These are phyloP conservation scores for Paramecium primaurelia DNA, from an alignment of 73 alveolate genomes.

Conservation along the genomic window DNA sequence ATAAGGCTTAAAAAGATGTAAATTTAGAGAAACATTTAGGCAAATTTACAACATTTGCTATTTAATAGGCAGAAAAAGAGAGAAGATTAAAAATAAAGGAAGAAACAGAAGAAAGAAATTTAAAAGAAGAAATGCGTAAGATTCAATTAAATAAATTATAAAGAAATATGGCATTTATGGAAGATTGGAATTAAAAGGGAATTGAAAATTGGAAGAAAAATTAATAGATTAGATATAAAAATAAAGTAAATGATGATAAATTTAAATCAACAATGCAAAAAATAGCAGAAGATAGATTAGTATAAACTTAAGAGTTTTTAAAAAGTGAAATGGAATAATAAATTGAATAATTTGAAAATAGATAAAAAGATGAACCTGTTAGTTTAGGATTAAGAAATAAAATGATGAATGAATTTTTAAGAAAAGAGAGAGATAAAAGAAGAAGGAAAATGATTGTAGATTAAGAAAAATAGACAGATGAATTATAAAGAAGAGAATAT, in stretches of 20 bases:
- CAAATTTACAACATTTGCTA: conserved; percentile 85
- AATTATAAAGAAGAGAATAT: conserved; percentile 87
- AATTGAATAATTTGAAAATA: conserved; percentile 86
- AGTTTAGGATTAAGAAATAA: conserved; percentile 80
- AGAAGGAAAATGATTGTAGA: conserved; percentile 93
- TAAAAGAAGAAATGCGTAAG: conserved; percentile 86
- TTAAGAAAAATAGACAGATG: conserved; percentile 89
- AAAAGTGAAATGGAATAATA: conserved; percentile 78
- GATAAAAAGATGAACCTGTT: conserved; percentile 67
- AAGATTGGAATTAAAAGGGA: conserved; percentile 97
- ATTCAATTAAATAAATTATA: conserved; percentile 88
- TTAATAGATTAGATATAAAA: conserved; percentile 83
- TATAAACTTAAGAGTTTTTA: conserved; percentile 74
- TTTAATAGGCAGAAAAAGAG: conserved; percentile 74
- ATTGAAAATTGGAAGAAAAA: conserved; percentile 97
- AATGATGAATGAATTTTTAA: conserved; percentile 83
- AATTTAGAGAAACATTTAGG: conserved; percentile 81
- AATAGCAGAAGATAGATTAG: conserved; percentile 73
- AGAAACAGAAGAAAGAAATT: conserved; percentile 71
- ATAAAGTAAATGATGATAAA: conserved; percentile 87
- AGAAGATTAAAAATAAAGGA: conserved; percentile 77
- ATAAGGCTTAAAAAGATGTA: conserved; percentile 87
- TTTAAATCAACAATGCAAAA: conserved; percentile 86
- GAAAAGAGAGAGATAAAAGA: conserved; percentile 94
- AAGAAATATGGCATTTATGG: conserved; percentile 97